Base-by-base conservation (phyloP, 768 basidiomycete species). In the Amanita pseudoporphyria region DNA sequence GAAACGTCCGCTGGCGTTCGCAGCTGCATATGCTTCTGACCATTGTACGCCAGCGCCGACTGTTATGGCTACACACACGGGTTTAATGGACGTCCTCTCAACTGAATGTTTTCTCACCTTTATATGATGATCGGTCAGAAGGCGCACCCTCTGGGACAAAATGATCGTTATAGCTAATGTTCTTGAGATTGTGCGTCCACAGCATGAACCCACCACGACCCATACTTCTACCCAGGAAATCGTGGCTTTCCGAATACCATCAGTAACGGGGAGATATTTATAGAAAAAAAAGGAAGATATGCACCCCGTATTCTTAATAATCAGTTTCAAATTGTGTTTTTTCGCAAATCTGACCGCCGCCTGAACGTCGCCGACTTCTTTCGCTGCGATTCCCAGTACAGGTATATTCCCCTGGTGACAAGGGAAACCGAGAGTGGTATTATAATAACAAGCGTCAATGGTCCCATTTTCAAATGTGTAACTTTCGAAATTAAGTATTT, bases 31-130 rank as follows among this genome's bases (percentile, higher is more conserved):
- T 0, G 68, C 69, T 39, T 73, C 69, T 14, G 52, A 35, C 71
- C 72, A 76, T 49, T 73, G 71, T 1, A 75, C 71, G 0, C 74
- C 76, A 44, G 72, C 67, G 6, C 63, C 71, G 31, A 70, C 45
- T 12, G 63, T 68, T 1, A 68, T 44, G 21, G 57, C 64, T 66
- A 31, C 32, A 21, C 6, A 35, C 30, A 16, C n/a, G 10, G 1
- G 3, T 1, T 31, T 21, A 45, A 6, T 1, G 33, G 39, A 36
- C 2, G 58, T n/a, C n/a, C n/a, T n/a, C n/a, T n/a, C n/a, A n/a
- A n/a, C n/a, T n/a, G 57, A 16, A 55, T 65, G 24, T 73, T n/a
- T n/a, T n/a, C n/a, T n/a, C n/a, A n/a, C 70, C 7, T 63, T 55
- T 0, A 72, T 45, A 42, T 67, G 55, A 19, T 68, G 67, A 0